Evolutionary conservation across 2,329 filamentous ascomycete genomes (phyloP).

Genomic region (Curvularia verruculosa): DNA sequence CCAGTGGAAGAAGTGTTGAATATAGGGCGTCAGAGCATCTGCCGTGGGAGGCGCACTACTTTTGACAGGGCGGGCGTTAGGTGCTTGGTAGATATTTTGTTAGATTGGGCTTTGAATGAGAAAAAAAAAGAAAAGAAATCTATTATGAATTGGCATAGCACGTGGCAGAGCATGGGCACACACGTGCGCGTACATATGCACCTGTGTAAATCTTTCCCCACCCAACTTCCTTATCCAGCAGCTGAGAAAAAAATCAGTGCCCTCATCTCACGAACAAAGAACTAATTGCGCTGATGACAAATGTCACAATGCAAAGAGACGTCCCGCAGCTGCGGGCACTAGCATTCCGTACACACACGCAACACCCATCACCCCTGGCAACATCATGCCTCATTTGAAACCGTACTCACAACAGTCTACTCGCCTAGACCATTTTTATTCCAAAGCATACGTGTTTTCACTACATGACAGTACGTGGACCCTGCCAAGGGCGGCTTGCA

Average conservation of each 20-base stretch:
- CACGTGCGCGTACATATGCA: not conserved
- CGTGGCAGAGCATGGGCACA: not conserved
- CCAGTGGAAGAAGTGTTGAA: constrained; percentile 44
- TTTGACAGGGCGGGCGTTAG: not conserved
- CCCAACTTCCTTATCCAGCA: not conserved
- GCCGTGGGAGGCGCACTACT: not conserved
- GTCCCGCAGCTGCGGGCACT: not conserved
- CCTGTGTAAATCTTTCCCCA: not conserved
- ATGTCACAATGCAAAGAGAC: not conserved
- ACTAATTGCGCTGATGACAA: not conserved
- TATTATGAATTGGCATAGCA: not conserved
- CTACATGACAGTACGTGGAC: not conserved
- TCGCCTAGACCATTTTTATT: not conserved
- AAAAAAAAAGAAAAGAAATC: not conserved
- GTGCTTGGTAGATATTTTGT: not conserved
- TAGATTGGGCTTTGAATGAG: not conserved
- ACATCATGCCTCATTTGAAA: not conserved
- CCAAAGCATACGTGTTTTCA: not conserved
- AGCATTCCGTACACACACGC: not conserved
- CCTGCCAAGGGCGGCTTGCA: not conserved
- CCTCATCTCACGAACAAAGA: no score
- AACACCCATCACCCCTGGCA: not conserved
- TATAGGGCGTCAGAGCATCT: not conserved
- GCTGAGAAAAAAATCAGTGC: no score
- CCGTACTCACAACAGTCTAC: not conserved